phyloP scores from a whole-genome alignment of 2,329 filamentous ascomycete species.

The Microascus cirrosus region DNA sequence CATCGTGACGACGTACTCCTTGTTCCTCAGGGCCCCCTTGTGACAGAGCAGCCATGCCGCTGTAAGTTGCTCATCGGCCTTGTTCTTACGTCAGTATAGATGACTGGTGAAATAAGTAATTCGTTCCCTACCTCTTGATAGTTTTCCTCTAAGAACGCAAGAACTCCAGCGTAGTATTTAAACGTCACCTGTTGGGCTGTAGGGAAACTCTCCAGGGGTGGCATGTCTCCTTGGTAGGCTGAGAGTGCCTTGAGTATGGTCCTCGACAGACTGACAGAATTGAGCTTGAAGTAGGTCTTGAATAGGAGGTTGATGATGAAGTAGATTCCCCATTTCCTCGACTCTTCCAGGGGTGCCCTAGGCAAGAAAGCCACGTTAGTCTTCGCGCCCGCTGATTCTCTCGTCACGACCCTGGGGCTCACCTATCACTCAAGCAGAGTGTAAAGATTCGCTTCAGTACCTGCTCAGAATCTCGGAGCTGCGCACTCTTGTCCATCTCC shows the following conservation, averaged over 20 bases:
- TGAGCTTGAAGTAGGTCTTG: conserved; percentile 97
- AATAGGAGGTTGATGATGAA: conserved; percentile 90
- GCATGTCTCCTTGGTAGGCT: conserved; percentile 71
- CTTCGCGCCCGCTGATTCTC: background rate
- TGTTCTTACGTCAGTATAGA: background rate
- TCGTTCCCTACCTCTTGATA: conserved; percentile 54
- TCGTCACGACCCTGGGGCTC: conserved; percentile 16
- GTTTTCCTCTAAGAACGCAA: conserved; percentile 91
- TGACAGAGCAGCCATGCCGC: conserved; percentile 78
- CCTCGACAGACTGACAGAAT: conserved; percentile 78
- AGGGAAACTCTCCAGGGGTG: conserved; percentile 67
- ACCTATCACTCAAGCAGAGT: conserved; percentile 83
- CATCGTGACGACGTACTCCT: conserved; percentile 53
- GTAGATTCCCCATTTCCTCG: conserved; percentile 96
- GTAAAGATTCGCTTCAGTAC: conserved; percentile 89
- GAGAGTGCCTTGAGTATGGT: conserved; percentile 78
- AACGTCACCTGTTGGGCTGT: conserved; percentile 89
- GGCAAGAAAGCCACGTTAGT: conserved; percentile 6
- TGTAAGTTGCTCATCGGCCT: conserved; percentile 72
- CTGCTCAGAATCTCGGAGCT: conserved; percentile 81
- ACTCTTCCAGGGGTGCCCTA: conserved; percentile 74
- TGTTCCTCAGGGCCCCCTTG: conserved; percentile 59
- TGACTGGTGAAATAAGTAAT: background rate
- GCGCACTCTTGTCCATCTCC: conserved; percentile 67
- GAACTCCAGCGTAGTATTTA: conserved; percentile 88